Conservation (phyloP, 2,329 filamentous ascomycete genomes). For the Sporothrix dimorphospora region DNA sequence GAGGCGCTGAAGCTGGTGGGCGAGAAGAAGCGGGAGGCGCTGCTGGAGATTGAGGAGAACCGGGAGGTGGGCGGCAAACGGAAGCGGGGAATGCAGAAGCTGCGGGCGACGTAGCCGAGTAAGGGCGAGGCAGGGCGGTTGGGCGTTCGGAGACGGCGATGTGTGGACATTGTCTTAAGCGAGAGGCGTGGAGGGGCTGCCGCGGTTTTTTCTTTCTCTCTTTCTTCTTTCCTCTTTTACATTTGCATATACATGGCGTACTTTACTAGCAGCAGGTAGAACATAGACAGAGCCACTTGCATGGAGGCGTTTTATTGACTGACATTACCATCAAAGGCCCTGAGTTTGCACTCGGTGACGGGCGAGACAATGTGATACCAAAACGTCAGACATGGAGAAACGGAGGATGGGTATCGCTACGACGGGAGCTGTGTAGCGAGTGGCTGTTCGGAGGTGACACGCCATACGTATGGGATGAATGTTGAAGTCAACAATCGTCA, state of each 20-base stretch:
- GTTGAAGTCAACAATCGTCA: too few species aligned
- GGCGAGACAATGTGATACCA: slow-evolving; percentile 2
- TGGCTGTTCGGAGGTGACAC: background rate
- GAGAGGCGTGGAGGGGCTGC: slow-evolving; percentile 6
- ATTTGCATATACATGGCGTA: slow-evolving; percentile 8
- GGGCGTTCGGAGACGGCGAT: slow-evolving; percentile 1
- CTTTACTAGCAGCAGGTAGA: background rate
- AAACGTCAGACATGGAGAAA: background rate
- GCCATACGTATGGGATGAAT: background rate
- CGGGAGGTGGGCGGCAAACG: slow-evolving; percentile 88
- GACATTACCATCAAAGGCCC: background rate
- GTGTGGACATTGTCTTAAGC: background rate
- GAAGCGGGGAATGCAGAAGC: slow-evolving; percentile 63
- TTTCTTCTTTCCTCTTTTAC: background rate
- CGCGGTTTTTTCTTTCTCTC: background rate
- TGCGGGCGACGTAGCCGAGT: slow-evolving; percentile 39
- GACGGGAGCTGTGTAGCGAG: background rate
- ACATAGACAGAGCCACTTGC: slow-evolving; percentile 2
- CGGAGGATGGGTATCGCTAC: background rate
- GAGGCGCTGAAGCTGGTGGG: slow-evolving; percentile 87
- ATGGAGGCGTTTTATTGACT: slow-evolving; percentile 6
- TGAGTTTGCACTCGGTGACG: background rate
- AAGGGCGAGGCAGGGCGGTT: background rate
- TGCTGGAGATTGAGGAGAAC: slow-evolving; percentile 89
- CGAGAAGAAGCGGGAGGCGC: slow-evolving; percentile 92